Base-by-base conservation (phyloP, 306 rosid genomes). In the Vigna hirtella region DNA sequence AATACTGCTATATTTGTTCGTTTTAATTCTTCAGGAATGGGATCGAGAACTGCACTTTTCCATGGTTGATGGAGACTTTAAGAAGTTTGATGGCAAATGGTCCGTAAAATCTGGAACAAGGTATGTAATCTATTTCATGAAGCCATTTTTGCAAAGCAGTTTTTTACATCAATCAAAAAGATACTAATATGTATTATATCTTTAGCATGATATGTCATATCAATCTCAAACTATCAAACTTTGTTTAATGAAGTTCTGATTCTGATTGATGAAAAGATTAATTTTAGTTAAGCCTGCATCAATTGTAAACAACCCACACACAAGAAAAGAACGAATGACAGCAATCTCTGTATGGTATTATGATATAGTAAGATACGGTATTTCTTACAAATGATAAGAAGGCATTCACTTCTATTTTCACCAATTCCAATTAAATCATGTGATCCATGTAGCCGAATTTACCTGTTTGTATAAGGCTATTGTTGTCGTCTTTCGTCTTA, bases 41-140 rank as follows among this genome's bases (percentile, higher is more conserved):
- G 86, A 88, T 75, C 95, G 95, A 70, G 95, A 92, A 76, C 98
- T 95, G 64, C 93, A 65, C 72, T 95, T 95, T 82, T 95, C 94
- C 71, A 92, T 95, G 98, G 98, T 95, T 75, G 98, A 95, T 81
- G 98, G 98, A 67, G 98, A 95, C 83, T 95, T 89, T 57, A 95
- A 92, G 83, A 93, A 92, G 86, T 95, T 91, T 83, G 98, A 95
- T 66, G 98, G 98, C 50, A 92, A 92, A 88, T 95, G 98, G 98
- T 88, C 88, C 10, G 82, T 92, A 56, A 91, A 91, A 82, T 91
- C 93, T 73, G 93, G 93, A 76, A 85, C 81, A 64, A 87, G 98
- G 98, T 91, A 78, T 66, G 72, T 22, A 20, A 70, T 66, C 48
- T 57, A 17, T 66, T 75, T 83, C 75, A 78, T 22, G 45, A 38